Base-by-base conservation (phyloP, 2,329 filamentous ascomycete species). In the Alternaria triticimaculans region DNA sequence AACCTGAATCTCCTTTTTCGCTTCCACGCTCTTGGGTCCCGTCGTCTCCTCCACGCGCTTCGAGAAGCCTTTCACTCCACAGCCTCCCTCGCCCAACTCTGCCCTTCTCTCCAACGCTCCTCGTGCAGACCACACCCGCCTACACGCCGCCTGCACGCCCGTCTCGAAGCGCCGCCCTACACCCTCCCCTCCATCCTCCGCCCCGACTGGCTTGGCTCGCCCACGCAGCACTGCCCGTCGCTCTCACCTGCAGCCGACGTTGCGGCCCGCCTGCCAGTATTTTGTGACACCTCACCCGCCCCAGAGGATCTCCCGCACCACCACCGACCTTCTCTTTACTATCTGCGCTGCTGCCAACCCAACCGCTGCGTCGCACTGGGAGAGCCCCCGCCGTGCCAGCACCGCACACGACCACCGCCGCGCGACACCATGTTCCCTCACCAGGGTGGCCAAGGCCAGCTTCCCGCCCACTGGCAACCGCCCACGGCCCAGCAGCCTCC, bases 381-480 rank as follows among this genome's bases (percentile, higher is more conserved):
- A 65, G 44, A 46, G 28, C 63, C 73, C 72, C 64, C 74, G 68
- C 68, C 73, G 64, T 74, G 69, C 72, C 73, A 68, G 65, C 65
- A 57, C 66, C 73, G 70, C 72, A 63, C 46, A 18, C 6, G 25
- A 20, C 49, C 43, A 58, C 58, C 48, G 48, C 57, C 54, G 23
- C 55, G 50, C 11, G 48, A 46, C 25, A 48, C 65, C 66, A 79
- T 79, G 77, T 79, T 77, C 63, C 75, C 77, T 70, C 75, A 78
- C 67, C 68, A 74, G 68, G 73, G 69, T 57, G 76, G 74, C 72
- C 78, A 77, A 65, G 78, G 77, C 69, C 78, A 80, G 69, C 72
- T 78, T 60, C 77, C 77, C 62, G 72, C 78, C 30, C 78, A 80
- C 66, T 79, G 77, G 76, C 76, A 79, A 65, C 78, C 78, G 55